These are phyloP conservation scores for Byssochlamys sp. DNA, from an alignment of 2,329 filamentous ascomycete genomes.

Conservation along the genomic window DNA sequence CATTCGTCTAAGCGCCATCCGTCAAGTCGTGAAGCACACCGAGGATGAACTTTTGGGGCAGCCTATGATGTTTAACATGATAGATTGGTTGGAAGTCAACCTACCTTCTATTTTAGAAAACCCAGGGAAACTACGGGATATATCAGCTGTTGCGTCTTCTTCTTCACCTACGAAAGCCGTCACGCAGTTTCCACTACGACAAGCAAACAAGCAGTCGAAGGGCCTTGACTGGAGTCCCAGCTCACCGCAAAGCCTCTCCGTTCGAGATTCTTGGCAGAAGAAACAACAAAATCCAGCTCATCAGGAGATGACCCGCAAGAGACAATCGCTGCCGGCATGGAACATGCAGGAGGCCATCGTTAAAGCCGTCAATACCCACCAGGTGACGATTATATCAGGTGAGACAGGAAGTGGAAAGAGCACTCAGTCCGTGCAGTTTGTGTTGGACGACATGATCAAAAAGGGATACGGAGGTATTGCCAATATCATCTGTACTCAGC, in stretches of 20 bases:
- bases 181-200: conserved; percentile 17
- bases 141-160: conserved; percentile 64
- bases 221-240: conserved; percentile 57
- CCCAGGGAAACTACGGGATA: conserved; percentile 73
- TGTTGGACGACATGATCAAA: conserved; percentile 80
- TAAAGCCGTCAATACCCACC: conserved; percentile 60
- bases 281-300: conserved; percentile 58
- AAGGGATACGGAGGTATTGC: conserved; percentile 63
- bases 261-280: conserved; percentile 55
- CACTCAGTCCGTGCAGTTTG: conserved; percentile 91
- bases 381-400: conserved; percentile 92
- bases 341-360: conserved; percentile 68
- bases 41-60: conserved; percentile 64
- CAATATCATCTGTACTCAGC: conserved; percentile 93
- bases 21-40: conserved; percentile 64
- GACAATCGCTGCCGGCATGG: conserved; percentile 79
- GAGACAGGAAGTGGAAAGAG: conserved; percentile 96
- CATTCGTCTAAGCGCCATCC: conserved; percentile 79
- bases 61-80: conserved; percentile 80
- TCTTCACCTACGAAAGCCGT: conserved; percentile 8
- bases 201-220: conserved; percentile 39
- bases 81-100: conserved; percentile 84
- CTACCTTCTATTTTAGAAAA: conserved; percentile 72
- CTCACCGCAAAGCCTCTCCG: conserved; percentile 47
- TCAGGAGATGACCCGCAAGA: conserved; percentile 63